A percentile compares a stretch with the other conserved stretches of the same genome.
phyloP scores from a whole-genome alignment of 2,329 filamentous ascomycete species.

The Aspergillus arachidicola region DNA sequence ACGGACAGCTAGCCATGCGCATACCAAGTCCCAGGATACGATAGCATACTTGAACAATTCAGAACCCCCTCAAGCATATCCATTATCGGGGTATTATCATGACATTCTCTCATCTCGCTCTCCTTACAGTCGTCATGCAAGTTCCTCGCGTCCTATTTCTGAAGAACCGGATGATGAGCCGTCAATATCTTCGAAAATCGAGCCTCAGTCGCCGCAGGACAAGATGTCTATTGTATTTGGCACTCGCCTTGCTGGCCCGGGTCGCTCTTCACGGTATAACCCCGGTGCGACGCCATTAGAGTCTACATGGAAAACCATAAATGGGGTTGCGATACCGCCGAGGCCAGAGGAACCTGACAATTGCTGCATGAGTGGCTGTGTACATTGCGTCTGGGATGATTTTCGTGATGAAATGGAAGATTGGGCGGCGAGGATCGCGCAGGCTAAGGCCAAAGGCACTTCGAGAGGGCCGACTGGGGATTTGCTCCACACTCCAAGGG shows the following conservation, averaged over 20 bases:
- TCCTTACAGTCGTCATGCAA: conserved; percentile 24
- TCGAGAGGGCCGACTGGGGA: conserved; percentile 31
- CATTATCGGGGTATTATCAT: conserved; percentile 48
- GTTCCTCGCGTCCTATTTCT: conserved; percentile 19
- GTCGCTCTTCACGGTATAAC: conserved; percentile 59
- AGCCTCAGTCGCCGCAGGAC: conserved; percentile 39
- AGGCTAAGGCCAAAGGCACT: conserved; percentile 55
- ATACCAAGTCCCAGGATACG: conserved; percentile 15
- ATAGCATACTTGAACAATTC: conserved; percentile 10
- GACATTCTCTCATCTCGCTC: conserved; percentile 42
- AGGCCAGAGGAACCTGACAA: conserved; percentile 90
- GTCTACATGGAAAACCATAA: conserved; percentile 63
- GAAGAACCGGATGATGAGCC: conserved; percentile 21
- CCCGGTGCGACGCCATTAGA: conserved; percentile 60
- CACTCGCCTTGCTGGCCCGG: conserved; percentile 73
- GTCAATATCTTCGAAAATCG: conserved; percentile 16
- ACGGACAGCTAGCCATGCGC: conserved; percentile 23
- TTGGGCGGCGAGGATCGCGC: conserved; percentile 69
- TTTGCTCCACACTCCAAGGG: conserved; percentile 34
- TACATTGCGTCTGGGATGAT: conserved; percentile 94
- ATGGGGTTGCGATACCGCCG: conserved; percentile 80
- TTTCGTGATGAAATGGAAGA: conserved; percentile 91
- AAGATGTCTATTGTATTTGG: conserved; percentile 77
- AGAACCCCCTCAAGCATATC: conserved; percentile 37
- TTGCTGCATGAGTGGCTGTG: conserved; percentile 98